phyloP scores from a whole-genome alignment of 768 basidiomycete genomes.

The Pleurotus ostreatus region DNA sequence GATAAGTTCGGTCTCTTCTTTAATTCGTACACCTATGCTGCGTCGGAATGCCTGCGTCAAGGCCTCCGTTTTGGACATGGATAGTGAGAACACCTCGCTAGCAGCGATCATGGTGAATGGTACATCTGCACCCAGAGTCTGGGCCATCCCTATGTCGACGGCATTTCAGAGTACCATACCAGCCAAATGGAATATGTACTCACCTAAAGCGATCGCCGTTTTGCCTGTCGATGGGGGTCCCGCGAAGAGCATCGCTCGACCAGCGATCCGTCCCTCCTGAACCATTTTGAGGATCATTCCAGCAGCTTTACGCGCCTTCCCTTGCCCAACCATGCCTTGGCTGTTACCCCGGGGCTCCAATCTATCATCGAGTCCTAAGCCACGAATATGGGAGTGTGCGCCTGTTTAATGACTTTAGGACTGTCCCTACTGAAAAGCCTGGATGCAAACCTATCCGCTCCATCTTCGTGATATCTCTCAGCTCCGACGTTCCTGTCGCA shows the following conservation, averaged over 20 bases:
- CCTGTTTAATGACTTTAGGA: slow-evolving; percentile 38
- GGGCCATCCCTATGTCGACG: slow-evolving; percentile 80
- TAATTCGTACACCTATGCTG: slow-evolving; percentile 96
- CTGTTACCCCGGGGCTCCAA: slow-evolving; percentile 86
- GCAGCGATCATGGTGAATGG: slow-evolving; percentile 98
- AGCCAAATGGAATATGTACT: slow-evolving; percentile 19
- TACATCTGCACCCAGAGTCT: slow-evolving; percentile 89
- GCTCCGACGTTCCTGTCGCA: slow-evolving; percentile 69
- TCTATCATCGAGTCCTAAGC: slow-evolving; percentile 88
- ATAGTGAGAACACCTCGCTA: slow-evolving; percentile 96
- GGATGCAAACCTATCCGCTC: slow-evolving; percentile 72
- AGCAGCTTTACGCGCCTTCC: slow-evolving; percentile 92
- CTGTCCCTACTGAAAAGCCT: neutral
- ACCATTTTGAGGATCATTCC: slow-evolving; percentile 99
- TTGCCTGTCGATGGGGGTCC: slow-evolving; percentile 97
- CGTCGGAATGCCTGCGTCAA: slow-evolving; percentile 94
- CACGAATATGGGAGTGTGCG: slow-evolving; percentile 92
- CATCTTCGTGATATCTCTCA: slow-evolving; percentile 88
- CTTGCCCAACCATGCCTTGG: slow-evolving; percentile 98
- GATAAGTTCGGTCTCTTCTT: slow-evolving; percentile 95
- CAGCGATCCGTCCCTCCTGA: slow-evolving; percentile 92
- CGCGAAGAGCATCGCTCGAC: slow-evolving; percentile 94
- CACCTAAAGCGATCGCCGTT: slow-evolving; percentile 96
- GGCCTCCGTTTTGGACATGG: slow-evolving; percentile 98
- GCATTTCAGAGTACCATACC: neutral